These are phyloP conservation scores for Chloranthus sessilifolius DNA, from an alignment of 164 flowering plant species.

Conservation along the genomic window DNA sequence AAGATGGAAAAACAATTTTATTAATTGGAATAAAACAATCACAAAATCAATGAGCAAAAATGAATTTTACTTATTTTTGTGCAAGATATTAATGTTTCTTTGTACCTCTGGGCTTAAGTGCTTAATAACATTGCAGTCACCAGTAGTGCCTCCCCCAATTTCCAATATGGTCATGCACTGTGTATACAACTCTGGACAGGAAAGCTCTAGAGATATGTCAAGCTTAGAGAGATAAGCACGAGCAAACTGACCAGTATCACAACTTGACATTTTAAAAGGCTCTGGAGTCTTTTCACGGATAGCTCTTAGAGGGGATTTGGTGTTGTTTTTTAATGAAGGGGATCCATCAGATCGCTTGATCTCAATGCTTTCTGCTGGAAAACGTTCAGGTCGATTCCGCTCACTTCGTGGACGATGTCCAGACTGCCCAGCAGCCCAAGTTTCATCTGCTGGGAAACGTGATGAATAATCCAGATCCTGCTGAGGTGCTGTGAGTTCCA, in stretches of 20 bases:
- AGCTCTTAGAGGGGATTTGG: conserved; percentile 21
- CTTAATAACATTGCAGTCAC: conserved; percentile 22
- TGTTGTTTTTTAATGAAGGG: conserved; percentile 16
- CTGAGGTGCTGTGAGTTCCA: conserved; percentile 35
- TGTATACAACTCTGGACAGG: conserved; percentile 45
- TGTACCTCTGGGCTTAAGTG: conserved; percentile 36
- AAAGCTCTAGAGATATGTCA: conserved; percentile 69
- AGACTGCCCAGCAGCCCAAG: conserved; percentile 22
- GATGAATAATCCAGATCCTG: conserved; percentile 35
- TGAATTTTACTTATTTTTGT: not conserved
- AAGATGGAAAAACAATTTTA: not conserved
- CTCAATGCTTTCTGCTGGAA: conserved; percentile 35
- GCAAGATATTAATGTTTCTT: not conserved
- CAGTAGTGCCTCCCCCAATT: conserved; percentile 18
- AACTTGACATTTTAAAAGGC: conserved; percentile 17
- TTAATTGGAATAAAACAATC: not conserved
- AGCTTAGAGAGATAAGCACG: conserved; percentile 65
- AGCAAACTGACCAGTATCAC: conserved; percentile 19
- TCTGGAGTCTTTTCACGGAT: conserved; percentile 24
- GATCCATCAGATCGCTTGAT: conserved; percentile 20
- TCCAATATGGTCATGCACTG: conserved; percentile 37
- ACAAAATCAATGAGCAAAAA: not conserved
- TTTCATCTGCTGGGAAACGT: conserved; percentile 31
- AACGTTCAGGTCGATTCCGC: conserved; percentile 17
- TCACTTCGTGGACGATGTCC: conserved; percentile 28